Evolutionary conservation across 2,329 filamentous ascomycete genomes (phyloP), one percentile per base, ranked within the genome.

Genomic region (Thermoascus crustaceus): DNA sequence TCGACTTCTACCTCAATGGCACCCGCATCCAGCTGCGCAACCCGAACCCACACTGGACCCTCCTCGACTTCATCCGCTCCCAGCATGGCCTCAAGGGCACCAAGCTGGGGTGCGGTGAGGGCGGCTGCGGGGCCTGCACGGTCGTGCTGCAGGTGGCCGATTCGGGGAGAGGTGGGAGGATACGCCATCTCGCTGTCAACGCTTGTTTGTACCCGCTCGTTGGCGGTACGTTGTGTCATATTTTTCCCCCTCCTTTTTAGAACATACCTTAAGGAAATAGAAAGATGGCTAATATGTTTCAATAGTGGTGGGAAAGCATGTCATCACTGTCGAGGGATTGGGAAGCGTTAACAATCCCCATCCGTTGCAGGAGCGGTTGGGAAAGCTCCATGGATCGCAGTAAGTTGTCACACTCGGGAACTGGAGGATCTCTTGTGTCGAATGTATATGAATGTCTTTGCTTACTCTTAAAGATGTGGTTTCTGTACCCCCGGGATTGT

Each of bases 401-500:
- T 42, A 37, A n/a, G n/a, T n/a, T n/a, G n/a, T n/a, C n/a, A n/a
- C n/a, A n/a, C n/a, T n/a, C n/a, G n/a, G n/a, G n/a, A n/a, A n/a
- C n/a, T n/a, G n/a, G n/a, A n/a, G n/a, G n/a, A n/a, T n/a, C n/a
- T n/a, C n/a, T n/a, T n/a, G n/a, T n/a, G n/a, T n/a, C n/a, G n/a
- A n/a, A n/a, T n/a, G n/a, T n/a, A n/a, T n/a, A n/a, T n/a, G n/a
- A n/a, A n/a, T n/a, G n/a, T n/a, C n/a, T n/a, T n/a, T n/a, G n/a
- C n/a, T n/a, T n/a, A n/a, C n/a, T n/a, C n/a, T n/a, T n/a, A n/a
- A n/a, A 42, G 40, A 37, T 94, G 76, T 53, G 76, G 85, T 0
- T 94, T 94, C 64, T 94, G 86, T 51, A 94, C 86, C 0, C 86
- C 86, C 3, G 86, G 86, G 1, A 93, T 94, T 46, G 85, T 94